Percentiles rank a stretch among this genome's conserved stretches.
phyloP scores from a whole-genome alignment of 1,284 basidiomycete genomes.

The Ustanciosporium gigantosporum region DNA sequence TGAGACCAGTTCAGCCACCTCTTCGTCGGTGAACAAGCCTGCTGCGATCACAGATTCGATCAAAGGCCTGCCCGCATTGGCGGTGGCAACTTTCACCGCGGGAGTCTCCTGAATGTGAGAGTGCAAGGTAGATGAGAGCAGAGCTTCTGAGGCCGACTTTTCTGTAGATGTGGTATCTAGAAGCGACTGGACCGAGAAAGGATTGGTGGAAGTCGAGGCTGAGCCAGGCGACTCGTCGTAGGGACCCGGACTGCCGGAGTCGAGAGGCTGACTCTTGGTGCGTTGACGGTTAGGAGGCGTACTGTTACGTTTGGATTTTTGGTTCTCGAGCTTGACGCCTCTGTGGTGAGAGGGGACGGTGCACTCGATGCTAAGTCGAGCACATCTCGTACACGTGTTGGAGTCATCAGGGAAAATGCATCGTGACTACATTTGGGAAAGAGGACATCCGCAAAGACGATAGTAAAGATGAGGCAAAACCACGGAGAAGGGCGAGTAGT shows the following conservation, averaged over 20 bases:
- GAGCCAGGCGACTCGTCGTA: constrained; percentile 19
- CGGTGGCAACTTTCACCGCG: constrained; percentile 27
- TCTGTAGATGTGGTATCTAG: constrained; percentile 37
- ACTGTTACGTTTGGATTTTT: background rate
- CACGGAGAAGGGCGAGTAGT: no score
- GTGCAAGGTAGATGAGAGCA: constrained; percentile 36
- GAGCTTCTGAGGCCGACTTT: constrained; percentile 27
- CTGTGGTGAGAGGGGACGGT: constrained; percentile 32
- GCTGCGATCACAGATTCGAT: constrained; percentile 38
- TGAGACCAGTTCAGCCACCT: constrained; percentile 24
- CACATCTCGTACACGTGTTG: constrained; percentile 29
- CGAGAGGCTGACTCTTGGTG: constrained; percentile 12
- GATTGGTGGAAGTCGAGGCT: constrained; percentile 14
- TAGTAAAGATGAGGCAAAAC: no score
- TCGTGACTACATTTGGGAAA: no score
- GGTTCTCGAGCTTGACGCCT: constrained; percentile 28
- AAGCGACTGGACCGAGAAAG: constrained; percentile 37
- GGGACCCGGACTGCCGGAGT: constrained; percentile 20
- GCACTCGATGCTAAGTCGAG: constrained; percentile 33
- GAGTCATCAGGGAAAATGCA: constrained; percentile 40
- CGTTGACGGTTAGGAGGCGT: constrained; percentile 9
- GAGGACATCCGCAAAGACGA: no score
- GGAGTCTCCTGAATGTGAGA: constrained; percentile 36
- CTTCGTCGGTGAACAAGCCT: constrained; percentile 33
- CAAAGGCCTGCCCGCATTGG: constrained; percentile 20